A percentile compares a stretch with the other conserved stretches of the same genome.
These are phyloP conservation scores for Tolypocladium paradoxum DNA, from an alignment of 2,329 filamentous ascomycete species.

Conservation along the genomic window DNA sequence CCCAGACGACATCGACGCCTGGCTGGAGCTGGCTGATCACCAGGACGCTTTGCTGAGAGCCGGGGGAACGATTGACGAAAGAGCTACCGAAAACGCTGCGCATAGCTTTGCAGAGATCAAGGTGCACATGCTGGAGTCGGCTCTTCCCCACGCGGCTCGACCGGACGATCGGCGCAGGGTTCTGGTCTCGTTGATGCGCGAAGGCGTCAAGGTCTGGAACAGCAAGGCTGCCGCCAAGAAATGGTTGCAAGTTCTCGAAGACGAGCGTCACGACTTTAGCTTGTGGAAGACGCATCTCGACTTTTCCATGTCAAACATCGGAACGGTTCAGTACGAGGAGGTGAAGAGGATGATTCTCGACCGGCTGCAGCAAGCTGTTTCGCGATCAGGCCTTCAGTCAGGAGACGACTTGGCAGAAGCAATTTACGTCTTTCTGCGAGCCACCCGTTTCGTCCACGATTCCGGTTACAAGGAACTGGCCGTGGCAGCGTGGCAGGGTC, in stretches of 20 bases:
- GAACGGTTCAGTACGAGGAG: conserved; percentile 56
- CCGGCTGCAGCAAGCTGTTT: conserved; percentile 26
- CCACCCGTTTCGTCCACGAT: conserved; percentile 65
- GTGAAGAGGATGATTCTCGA: conserved; percentile 49
- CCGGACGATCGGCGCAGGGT: conserved; percentile 46
- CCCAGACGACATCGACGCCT: conserved; percentile 58
- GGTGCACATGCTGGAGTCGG: conserved; percentile 68
- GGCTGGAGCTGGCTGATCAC: conserved; percentile 69
- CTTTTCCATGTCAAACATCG: conserved; percentile 58
- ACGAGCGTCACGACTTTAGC: conserved; percentile 28
- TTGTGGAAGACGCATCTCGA: conserved; percentile 68
- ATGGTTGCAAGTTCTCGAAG: conserved; percentile 45
- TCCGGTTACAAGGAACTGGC: conserved; percentile 70
- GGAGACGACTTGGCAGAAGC: conserved; percentile 15
- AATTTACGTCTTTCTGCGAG: conserved; percentile 62
- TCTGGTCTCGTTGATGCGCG: conserved; percentile 58
- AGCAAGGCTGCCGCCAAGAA: conserved; percentile 45
- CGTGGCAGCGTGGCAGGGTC: conserved; percentile 70
- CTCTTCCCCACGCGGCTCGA: conserved; percentile 45
- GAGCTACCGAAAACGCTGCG: conserved; percentile 46
- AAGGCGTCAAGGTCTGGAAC: conserved; percentile 68
- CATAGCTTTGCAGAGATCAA: conserved; percentile 69
- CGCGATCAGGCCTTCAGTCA: conserved; percentile 2
- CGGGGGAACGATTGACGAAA: conserved; percentile 31
- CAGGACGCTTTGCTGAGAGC: conserved; percentile 58